A percentile compares a stretch with the other conserved stretches of the same genome.
Evolutionary conservation across 2,329 filamentous ascomycete species (phyloP).

Genomic region (Fusarium sp.): DNA sequence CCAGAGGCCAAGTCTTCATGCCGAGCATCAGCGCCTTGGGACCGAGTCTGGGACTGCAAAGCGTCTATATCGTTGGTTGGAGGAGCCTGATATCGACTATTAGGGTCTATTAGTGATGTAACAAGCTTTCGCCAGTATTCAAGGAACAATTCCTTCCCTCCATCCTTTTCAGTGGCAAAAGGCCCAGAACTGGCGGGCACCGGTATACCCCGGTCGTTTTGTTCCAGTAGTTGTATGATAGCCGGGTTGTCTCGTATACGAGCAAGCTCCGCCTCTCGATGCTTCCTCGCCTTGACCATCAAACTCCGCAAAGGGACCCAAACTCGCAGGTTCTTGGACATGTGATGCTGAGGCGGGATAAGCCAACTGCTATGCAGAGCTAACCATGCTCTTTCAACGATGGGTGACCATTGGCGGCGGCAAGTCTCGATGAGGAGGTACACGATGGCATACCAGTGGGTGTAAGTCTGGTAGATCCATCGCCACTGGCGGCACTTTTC

Average conservation of each 20-base stretch:
- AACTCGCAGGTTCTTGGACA: constrained; percentile 52
- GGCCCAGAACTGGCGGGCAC: constrained; percentile 52
- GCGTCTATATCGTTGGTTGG: accelerated
- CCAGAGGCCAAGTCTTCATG: background rate
- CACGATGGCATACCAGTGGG: constrained; percentile 72
- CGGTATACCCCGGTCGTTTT: constrained; percentile 46
- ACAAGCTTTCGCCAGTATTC: constrained; percentile 38
- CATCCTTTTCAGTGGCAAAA: background rate
- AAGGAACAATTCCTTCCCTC: constrained; percentile 12
- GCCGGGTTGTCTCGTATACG: constrained; percentile 50
- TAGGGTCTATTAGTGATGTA: background rate
- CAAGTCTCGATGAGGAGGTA: constrained; percentile 69
- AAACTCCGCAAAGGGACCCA: constrained; percentile 61
- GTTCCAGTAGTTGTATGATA: constrained; percentile 49
- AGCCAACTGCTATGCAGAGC: constrained; percentile 63
- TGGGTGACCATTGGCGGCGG: constrained; percentile 62
- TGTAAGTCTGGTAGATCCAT: constrained; percentile 73
- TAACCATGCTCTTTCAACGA: constrained; percentile 64
- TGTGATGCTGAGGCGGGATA: constrained; percentile 45
- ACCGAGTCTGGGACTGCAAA: background rate
- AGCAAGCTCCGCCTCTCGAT: constrained; percentile 56
- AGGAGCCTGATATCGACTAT: background rate
- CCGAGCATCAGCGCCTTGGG: background rate
- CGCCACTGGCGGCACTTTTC: constrained; percentile 65
- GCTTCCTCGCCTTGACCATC: constrained; percentile 56